Evolutionary conservation across 2,329 filamentous ascomycete species (phyloP).

Genomic region (Neodidymelliopsis sp.): DNA sequence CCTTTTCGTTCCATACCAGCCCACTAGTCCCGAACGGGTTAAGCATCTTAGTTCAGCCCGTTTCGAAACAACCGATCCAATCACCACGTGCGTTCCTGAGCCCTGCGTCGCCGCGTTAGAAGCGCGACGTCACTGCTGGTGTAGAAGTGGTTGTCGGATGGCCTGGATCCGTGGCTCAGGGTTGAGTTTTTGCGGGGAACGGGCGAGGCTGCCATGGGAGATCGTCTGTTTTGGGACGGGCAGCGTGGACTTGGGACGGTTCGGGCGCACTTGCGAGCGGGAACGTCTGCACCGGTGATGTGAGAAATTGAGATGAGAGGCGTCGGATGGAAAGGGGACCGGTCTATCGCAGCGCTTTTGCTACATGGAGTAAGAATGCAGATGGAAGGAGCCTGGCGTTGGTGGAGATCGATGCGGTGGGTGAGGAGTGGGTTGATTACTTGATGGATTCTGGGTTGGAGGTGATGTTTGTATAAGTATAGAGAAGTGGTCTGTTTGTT

Average conservation of each 20-base stretch:
- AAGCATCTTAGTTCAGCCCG: constrained; percentile 3
- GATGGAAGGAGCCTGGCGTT: constrained; percentile 6
- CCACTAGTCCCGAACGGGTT: neutral
- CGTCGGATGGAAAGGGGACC: constrained; percentile 7
- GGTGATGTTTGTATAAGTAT: constrained; percentile 15
- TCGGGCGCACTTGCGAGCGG: neutral
- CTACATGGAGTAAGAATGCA: constrained; percentile 10
- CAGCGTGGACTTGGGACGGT: too few species aligned
- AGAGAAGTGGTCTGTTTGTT: neutral
- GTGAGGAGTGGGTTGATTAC: neutral
- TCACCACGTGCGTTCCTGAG: too few species aligned
- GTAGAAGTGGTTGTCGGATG: too few species aligned
- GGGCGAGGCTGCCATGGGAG: constrained; percentile 4
- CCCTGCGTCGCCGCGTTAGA: too few species aligned
- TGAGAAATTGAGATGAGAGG: neutral
- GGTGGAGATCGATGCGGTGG: neutral
- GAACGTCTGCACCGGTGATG: neutral
- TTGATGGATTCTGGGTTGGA: constrained; percentile 2
- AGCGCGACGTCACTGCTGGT: too few species aligned
- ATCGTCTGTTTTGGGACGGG: too few species aligned
- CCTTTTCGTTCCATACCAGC: constrained; percentile 10
- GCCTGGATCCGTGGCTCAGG: constrained; percentile 9
- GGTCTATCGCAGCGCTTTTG: constrained; percentile 8
- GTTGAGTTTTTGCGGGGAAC: constrained; percentile 5
- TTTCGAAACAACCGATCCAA: constrained; percentile 4